Percentiles rank a stretch among this genome's conserved stretches.
Evolutionary conservation across 345 rosid species (phyloP).

Genomic region (Odontarrhena argentea): DNA sequence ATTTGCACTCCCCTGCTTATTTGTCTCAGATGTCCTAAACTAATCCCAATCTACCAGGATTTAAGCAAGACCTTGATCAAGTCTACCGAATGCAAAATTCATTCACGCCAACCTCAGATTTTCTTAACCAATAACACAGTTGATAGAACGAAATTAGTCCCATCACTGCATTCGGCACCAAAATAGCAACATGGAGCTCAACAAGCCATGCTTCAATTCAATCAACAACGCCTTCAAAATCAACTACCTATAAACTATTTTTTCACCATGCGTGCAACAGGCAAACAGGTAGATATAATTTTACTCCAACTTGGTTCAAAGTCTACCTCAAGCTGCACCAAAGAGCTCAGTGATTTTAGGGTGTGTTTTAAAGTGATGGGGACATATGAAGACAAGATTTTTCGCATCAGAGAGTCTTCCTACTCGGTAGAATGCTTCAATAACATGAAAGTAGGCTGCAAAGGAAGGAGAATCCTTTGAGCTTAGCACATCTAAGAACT

Average conservation of each 20-base stretch:
- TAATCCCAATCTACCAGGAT: background rate
- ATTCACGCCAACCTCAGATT: background rate
- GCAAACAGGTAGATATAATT: background rate
- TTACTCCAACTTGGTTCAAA: too few species aligned
- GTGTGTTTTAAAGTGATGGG: conserved; percentile 74
- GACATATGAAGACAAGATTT: conserved; percentile 63
- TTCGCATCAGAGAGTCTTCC: conserved; percentile 85
- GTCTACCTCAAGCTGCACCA: conserved; percentile 44
- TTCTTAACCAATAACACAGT: too few species aligned
- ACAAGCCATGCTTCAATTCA: conserved; percentile 1
- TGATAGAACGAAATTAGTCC: background rate
- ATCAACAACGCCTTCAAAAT: conserved; percentile 22
- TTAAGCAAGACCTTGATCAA: conserved; percentile 6
- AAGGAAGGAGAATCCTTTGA: conserved; percentile 62
- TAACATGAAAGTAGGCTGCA: conserved; percentile 55
- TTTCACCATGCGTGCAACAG: conserved; percentile 10
- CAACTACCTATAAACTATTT: conserved; percentile 10
- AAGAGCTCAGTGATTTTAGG: conserved; percentile 62
- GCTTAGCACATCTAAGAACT: conserved; percentile 64
- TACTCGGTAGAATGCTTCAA: conserved; percentile 64
- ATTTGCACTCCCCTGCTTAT: background rate
- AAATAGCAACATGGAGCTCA: background rate
- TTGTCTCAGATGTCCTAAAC: background rate
- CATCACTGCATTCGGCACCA: conserved; percentile 4
- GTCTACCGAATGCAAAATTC: background rate